Base-by-base conservation (phyloP, 2,329 filamentous ascomycete species). In the Fusarium pininemorale region DNA sequence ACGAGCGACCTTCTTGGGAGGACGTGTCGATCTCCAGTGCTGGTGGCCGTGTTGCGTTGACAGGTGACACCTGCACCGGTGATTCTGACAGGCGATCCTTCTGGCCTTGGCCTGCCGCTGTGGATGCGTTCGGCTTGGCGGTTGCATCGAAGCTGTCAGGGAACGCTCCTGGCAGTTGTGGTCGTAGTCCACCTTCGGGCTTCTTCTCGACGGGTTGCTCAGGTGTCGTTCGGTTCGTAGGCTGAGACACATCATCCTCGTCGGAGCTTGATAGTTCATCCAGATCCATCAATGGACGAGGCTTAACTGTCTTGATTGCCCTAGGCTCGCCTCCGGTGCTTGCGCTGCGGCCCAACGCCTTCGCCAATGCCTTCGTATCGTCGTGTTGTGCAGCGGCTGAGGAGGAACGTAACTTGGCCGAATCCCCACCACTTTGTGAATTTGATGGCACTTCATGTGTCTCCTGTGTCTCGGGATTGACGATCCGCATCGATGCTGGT, bases 11-110 rank as follows among this genome's bases (percentile, higher is more conserved):
- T 63, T 92, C 91, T 77, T 92, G 90, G 73, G 92, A 93, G 16
- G 92, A 94, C 11, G 88, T 91, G 80, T 95, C 93, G 28, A 88
- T 88, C 75, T 92, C 89, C 41, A 96, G 88, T 38, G 89, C 89
- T 9, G 92, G 93, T 32, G 90, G 91, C 53, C 90, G 87, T 80
- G 83, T 81, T 76, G 84, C 77, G 54, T 82, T 81, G 78, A 72
- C 66, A 10, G 81, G 79, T 26, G 79, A 79, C 18, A 92, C 86
- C 69, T 91, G 86, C 5, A 92, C 87, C 7, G 92, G 92, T 7
- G 93, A 94, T 80, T 94, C 92, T 12, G 90, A 90, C 44, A 90
- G 81, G 47, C 88, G 85, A 55, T 89, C 87, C 57, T 73, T 79
- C 42, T 78, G 78, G 56, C 78, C 74, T 48, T 75, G 65, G 63